These are phyloP conservation scores for Hemisphaericaspora subhashii DNA, from an alignment of 1,139 yeast species.

Conservation along the genomic window DNA sequence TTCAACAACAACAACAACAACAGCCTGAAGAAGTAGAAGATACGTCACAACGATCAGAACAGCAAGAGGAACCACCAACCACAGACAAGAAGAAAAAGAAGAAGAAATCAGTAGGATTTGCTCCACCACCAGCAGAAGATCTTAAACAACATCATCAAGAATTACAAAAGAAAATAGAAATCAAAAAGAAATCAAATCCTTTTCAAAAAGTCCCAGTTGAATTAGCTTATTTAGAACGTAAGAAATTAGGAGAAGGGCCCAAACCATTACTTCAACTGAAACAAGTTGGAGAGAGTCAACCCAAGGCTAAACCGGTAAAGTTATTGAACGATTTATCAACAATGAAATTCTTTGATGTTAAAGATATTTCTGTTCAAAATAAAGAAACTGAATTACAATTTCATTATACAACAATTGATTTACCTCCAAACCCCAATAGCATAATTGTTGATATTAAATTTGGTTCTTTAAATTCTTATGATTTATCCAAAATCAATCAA, in stretches of 20 bases:
- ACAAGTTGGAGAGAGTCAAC: background rate
- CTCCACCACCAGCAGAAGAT: slow-evolving; percentile 40
- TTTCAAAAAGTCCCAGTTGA: slow-evolving; percentile 49
- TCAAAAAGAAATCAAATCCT: slow-evolving; percentile 28
- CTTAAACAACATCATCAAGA: slow-evolving; percentile 34
- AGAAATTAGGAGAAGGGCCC: slow-evolving; percentile 13
- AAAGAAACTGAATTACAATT: slow-evolving; percentile 45
- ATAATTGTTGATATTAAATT: slow-evolving; percentile 41
- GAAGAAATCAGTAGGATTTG: slow-evolving; percentile 43
- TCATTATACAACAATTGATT: slow-evolving; percentile 38
- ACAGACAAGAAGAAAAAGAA: slow-evolving; percentile 9
- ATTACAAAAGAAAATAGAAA: slow-evolving; percentile 27
- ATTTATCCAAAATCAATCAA: slow-evolving; percentile 38
- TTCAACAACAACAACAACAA: background rate
- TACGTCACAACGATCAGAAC: too few species aligned
- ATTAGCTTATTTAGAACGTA: slow-evolving; percentile 37
- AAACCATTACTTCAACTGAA: slow-evolving; percentile 13
- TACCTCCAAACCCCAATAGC: slow-evolving; percentile 34
- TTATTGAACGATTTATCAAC: slow-evolving; percentile 27
- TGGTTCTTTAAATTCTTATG: slow-evolving; percentile 40
- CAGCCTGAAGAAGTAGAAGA: background rate
- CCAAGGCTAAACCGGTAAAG: slow-evolving; percentile 8
- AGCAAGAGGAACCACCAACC: background rate
- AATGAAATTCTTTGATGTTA: slow-evolving; percentile 35
- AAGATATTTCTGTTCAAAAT: slow-evolving; percentile 43